Conservation (phyloP, 805 yeast genomes). For the Maudiozyma saulgeensis region DNA sequence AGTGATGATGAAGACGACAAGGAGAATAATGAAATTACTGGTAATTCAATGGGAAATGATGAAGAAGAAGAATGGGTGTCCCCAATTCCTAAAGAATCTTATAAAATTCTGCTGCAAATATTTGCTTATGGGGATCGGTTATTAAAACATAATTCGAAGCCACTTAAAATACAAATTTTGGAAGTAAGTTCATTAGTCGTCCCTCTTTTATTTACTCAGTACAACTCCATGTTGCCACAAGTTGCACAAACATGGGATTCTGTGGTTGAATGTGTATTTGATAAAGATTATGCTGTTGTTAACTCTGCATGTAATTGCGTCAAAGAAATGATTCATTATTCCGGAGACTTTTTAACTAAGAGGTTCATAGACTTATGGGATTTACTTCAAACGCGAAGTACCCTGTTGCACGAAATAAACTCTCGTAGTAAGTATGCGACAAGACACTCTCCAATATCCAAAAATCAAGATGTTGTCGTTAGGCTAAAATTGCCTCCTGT, state of each 20-base stretch:
- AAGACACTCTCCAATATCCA: neutral
- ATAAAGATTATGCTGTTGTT: constrained; percentile 17
- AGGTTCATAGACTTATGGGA: constrained; percentile 25
- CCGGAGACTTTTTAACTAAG: constrained; percentile 22
- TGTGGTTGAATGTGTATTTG: constrained; percentile 13
- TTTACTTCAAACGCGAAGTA: constrained; percentile 9
- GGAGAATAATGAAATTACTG: constrained; percentile 3
- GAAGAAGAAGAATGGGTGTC: constrained; percentile 51
- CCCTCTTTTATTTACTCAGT: constrained; percentile 45
- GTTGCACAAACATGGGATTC: constrained; percentile 26
- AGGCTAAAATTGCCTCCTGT: constrained; percentile 15
- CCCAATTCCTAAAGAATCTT: constrained; percentile 52
- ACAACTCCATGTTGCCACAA: constrained; percentile 24
- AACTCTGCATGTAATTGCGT: constrained; percentile 19
- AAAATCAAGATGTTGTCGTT: neutral
- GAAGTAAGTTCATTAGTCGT: constrained; percentile 35
- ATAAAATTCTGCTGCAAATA: constrained; percentile 50
- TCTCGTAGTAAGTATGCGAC: neutral
- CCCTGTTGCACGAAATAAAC: constrained; percentile 9
- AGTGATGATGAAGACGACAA: constrained; percentile 16
- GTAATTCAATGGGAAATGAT: neutral
- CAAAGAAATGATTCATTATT: constrained; percentile 11
- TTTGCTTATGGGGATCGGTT: constrained; percentile 60
- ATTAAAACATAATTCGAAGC: constrained; percentile 55
- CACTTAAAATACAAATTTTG: constrained; percentile 48